Evolutionary conservation across 352 stramenopile genomes (phyloP), one percentile per base, ranked within the genome.

Genomic region (Globisporangium alternatum): DNA sequence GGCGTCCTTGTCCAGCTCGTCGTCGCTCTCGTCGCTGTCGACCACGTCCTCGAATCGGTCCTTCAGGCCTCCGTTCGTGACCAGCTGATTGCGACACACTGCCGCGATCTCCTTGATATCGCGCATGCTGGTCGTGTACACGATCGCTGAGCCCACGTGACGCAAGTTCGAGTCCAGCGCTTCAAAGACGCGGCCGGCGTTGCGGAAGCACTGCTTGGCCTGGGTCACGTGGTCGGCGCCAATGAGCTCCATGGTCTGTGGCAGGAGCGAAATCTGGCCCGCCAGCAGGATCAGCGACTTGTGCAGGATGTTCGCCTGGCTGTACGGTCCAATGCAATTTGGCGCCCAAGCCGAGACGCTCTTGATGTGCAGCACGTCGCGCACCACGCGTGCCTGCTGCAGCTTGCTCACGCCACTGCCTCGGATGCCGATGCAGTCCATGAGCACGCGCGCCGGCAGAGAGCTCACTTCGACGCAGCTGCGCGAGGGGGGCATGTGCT

Each of bases 321-420:
- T 98, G 79, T 99, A 99, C 3, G 98, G 98, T 2, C 98, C 98
- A 65, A 99, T 99, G 80, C 97, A 99, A 41, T 98, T 93, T 0
- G 98, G 98, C 5, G 97, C 98, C 97, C 97, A 99, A 22, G 87
- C 70, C 3, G 93, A 99, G 54, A 99, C 89, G 62, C 96, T 99
- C 72, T 97, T 92, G 17, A 99, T 92, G 60, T 99, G 96, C 22
- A 99, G 74, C 53, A 97, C 94, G 58, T 98, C 81, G 33, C 86
- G 80, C 39, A 77, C 71, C 37, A 89, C 71, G 25, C 81, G 80
- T 30, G 81, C 57, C n/a, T 74, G 68, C n/a, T 79, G 71, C 52
- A 86, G 53, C 64, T 91, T 92, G 68, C 81, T 74, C 33, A 65
- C 60, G 1, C 84, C 86, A 65, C 83, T 90, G 3, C 87, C 85